These are phyloP conservation scores for Verticillium isaacii DNA, from an alignment of 2,329 filamentous ascomycete species.

Conservation along the genomic window DNA sequence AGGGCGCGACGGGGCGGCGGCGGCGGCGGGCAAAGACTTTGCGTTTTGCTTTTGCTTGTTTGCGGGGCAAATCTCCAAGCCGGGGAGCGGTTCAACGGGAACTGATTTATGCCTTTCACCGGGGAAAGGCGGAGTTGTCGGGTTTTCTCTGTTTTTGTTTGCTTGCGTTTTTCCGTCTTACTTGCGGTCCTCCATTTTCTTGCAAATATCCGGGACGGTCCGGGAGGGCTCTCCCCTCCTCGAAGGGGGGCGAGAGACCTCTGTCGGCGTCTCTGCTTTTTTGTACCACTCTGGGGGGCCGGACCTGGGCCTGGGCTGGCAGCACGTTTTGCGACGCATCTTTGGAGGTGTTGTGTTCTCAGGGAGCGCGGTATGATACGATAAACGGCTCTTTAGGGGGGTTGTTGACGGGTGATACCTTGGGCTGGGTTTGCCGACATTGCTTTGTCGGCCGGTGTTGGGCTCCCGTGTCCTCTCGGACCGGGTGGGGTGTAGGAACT, in stretches of 20 bases:
- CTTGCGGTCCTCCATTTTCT: neutral
- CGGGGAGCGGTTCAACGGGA: constrained; percentile 18
- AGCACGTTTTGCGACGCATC: constrained; percentile 12
- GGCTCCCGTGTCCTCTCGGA: constrained; percentile 1
- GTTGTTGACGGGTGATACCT: constrained; percentile 9
- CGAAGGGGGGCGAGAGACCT: neutral
- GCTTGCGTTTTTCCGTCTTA: neutral
- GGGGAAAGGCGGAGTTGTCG: constrained; percentile 28
- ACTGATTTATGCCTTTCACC: constrained; percentile 10
- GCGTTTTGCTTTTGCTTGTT: constrained; percentile 20
- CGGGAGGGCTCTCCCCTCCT: neutral
- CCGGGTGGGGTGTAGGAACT: constrained; percentile 10
- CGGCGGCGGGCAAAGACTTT: constrained; percentile 23
- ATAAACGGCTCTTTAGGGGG: constrained; percentile 7
- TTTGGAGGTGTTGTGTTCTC: constrained; percentile 7
- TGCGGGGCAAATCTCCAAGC: constrained; percentile 3
- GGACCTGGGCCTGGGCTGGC: constrained; percentile 7
- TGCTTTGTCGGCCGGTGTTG: neutral
- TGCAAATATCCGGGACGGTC: constrained; percentile 1
- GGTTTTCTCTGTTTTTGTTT: constrained; percentile 20
- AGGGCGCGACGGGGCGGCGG: constrained; percentile 7
- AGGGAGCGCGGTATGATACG: constrained; percentile 12
- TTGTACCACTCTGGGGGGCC: neutral
- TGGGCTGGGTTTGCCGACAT: neutral
- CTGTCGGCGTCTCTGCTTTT: neutral